phyloP scores from a whole-genome alignment of 176 grass and related monocot species.

The Canna indica region DNA sequence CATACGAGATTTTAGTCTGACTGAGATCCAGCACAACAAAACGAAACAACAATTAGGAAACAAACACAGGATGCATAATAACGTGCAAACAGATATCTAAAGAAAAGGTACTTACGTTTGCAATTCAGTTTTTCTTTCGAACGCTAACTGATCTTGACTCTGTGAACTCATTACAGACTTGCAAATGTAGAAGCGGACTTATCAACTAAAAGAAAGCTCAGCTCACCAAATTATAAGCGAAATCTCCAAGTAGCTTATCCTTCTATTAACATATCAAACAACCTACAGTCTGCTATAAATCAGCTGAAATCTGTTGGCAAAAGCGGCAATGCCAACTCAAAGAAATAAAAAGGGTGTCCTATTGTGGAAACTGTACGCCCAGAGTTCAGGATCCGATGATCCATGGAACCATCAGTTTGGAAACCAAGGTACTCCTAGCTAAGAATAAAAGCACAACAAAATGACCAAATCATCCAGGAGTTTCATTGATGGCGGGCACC shows the following conservation, averaged over 20 bases:
- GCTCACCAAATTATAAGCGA: neutral
- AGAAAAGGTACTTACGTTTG: slow-evolving; percentile 20
- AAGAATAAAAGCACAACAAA: neutral
- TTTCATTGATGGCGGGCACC: too few relatives aligned
- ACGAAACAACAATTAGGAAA: neutral
- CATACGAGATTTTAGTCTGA: slow-evolving; percentile 41
- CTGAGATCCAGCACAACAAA: slow-evolving; percentile 13
- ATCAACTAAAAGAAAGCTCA: neutral
- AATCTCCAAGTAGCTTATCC: neutral
- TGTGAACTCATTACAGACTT: slow-evolving; percentile 25
- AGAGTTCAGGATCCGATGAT: neutral
- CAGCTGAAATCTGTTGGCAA: neutral
- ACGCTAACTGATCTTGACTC: slow-evolving; percentile 16
- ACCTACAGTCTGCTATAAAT: neutral
- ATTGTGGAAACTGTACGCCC: neutral
- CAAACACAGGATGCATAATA: neutral
- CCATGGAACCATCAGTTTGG: neutral
- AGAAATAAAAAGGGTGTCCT: neutral
- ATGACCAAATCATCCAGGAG: too few relatives aligned
- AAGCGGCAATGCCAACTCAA: neutral
- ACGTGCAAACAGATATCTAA: neutral
- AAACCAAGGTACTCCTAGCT: neutral
- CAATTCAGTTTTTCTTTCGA: slow-evolving; percentile 14
- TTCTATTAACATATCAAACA: neutral
- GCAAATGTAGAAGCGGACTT: neutral